Percentiles rank a stretch among this genome's conserved stretches.
phyloP scores from a whole-genome alignment of 129 eudicot genomes.

The Pseudognaphalium luteoalbum region DNA sequence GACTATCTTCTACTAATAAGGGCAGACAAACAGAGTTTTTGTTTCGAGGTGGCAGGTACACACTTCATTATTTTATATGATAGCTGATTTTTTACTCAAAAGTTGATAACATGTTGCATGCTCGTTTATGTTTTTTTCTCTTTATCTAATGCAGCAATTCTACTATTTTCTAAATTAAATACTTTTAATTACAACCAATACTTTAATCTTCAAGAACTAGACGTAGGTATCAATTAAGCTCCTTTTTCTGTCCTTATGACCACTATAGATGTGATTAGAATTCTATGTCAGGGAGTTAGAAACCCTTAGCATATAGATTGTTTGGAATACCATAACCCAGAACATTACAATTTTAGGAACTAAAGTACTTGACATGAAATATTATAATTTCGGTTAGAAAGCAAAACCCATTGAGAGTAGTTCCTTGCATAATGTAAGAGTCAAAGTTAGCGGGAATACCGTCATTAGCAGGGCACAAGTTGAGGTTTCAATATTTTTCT shows the following conservation, averaged over 20 bases:
- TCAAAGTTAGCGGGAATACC: neutral
- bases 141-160: neutral
- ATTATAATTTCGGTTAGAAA: neutral
- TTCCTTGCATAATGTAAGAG: neutral
- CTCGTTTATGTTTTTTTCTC: neutral
- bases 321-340: conserved; percentile 14
- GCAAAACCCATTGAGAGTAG: conserved; percentile 1
- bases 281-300: neutral
- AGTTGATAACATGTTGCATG: neutral
- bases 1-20: conserved; percentile 35
- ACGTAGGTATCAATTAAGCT: neutral
- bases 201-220: conserved; percentile 2
- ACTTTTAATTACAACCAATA: neutral
- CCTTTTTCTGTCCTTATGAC: conserved; percentile 11
- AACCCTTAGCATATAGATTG: neutral
- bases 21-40: conserved; percentile 57
- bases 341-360: neutral
- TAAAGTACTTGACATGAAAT: neutral
- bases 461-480: conserved; percentile 5
- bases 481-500: neutral
- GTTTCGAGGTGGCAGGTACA: conserved; percentile 76
- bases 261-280: neutral
- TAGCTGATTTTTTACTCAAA: neutral
- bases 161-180: neutral
- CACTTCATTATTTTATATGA: conserved; percentile 6